Evolutionary conservation across 768 basidiomycete species (phyloP).

Genomic region (Suillus weaverae): DNA sequence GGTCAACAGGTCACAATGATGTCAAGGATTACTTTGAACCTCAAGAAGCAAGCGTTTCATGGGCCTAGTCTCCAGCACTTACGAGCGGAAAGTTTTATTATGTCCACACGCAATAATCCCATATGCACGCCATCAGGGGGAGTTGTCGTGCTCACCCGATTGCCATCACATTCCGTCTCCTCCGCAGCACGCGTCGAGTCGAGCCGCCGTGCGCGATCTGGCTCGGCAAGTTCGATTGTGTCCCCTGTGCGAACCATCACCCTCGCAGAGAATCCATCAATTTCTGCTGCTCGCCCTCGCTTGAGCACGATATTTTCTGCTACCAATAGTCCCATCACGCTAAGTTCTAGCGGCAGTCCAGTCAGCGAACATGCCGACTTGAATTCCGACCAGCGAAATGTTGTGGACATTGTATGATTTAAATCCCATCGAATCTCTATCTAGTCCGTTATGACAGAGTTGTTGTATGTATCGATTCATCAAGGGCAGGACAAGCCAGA

Average conservation of each 20-base stretch:
- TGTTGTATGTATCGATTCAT: neutral
- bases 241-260: neutral
- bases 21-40: constrained; percentile 65
- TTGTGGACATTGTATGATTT: neutral
- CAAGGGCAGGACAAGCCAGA: neutral
- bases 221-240: constrained; percentile 1
- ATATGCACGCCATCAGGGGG: neutral
- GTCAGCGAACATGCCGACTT: neutral
- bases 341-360: constrained; percentile 2
- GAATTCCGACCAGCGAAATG: neutral
- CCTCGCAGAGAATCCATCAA: neutral
- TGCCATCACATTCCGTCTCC: constrained; percentile 2
- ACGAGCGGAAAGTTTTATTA: neutral
- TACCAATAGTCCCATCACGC: neutral
- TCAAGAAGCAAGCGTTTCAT: constrained; percentile 39
- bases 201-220: neutral
- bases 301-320: constrained; percentile 8
- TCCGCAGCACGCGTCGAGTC: neutral
- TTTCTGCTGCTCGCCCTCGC: neutral
- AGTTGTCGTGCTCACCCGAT: neutral
- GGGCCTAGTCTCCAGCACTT: neutral
- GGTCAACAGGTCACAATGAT: constrained; percentile 57
- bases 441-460: too few species aligned
- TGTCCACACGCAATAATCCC: neutral
- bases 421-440: neutral